phyloP scores from a whole-genome alignment of 2,329 filamentous ascomycete species.

The Tolypocladium album region DNA sequence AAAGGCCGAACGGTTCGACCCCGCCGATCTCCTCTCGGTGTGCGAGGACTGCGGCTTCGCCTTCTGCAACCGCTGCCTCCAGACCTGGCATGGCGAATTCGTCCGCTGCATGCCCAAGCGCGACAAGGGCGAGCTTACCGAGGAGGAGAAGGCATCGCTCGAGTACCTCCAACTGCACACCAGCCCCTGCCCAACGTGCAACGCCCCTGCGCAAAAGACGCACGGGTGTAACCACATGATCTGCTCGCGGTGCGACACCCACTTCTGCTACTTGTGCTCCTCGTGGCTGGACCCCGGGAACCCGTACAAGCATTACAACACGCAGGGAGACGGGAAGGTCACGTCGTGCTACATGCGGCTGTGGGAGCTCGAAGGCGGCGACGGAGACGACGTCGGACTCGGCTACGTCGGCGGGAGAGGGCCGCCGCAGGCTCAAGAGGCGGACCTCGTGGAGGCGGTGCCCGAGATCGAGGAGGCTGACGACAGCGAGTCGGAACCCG shows the following conservation, averaged over 20 bases:
- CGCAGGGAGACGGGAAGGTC: constrained; percentile 34
- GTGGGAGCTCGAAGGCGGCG: constrained; percentile 82
- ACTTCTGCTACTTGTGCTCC: constrained; percentile 92
- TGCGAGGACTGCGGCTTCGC: constrained; percentile 86
- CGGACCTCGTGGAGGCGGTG: not conserved
- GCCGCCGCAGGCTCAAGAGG: not conserved
- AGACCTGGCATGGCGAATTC: constrained; percentile 91
- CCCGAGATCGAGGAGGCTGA: constrained; percentile 20
- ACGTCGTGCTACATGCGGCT: constrained; percentile 73
- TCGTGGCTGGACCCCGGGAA: constrained; percentile 74
- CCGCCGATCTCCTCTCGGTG: constrained; percentile 60
- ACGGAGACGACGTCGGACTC: constrained; percentile 45
- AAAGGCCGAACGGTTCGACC: constrained; percentile 23
- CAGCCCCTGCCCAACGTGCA: constrained; percentile 81
- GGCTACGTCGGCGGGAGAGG: constrained; percentile 29
- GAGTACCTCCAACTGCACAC: constrained; percentile 77
- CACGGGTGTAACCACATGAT: constrained; percentile 97
- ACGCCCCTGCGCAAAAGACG: constrained; percentile 75
- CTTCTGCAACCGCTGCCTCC: constrained; percentile 61
- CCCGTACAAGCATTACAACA: constrained; percentile 84
- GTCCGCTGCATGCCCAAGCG: constrained; percentile 56
- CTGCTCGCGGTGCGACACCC: constrained; percentile 77
- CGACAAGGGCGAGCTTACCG: constrained; percentile 59
- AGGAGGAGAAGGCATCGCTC: constrained; percentile 76
- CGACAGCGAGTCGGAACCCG: constrained; percentile 14